Conservation (phyloP, 768 basidiomycete genomes). For the Postia placenta region DNA sequence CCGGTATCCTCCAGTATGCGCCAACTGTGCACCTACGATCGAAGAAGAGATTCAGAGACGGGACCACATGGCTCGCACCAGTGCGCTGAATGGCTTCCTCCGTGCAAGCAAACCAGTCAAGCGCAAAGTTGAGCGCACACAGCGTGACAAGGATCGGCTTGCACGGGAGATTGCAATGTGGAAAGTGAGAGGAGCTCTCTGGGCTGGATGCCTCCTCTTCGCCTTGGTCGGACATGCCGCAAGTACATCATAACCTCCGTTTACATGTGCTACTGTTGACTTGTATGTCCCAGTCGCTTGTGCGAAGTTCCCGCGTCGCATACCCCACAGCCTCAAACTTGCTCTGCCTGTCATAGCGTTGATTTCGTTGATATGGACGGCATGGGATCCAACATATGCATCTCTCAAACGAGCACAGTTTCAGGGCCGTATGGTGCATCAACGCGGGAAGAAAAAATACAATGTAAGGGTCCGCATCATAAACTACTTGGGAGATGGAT, state of each 20-base stretch:
- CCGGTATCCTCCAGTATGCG: slow-evolving; percentile 88
- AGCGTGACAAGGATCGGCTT: slow-evolving; percentile 37
- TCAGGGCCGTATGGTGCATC: slow-evolving; percentile 67
- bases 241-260: slow-evolving; percentile 13
- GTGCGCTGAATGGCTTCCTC: slow-evolving; percentile 68
- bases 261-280: background rate
- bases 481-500: background rate
- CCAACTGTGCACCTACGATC: slow-evolving; percentile 66
- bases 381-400: slow-evolving; percentile 83
- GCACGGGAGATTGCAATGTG: slow-evolving; percentile 53
- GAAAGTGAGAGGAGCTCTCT: slow-evolving; percentile 65
- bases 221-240: slow-evolving; percentile 10
- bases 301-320: slow-evolving; percentile 4
- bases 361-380: slow-evolving; percentile 69
- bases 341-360: slow-evolving; percentile 43
- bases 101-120: slow-evolving; percentile 42
- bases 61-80: slow-evolving; percentile 76
- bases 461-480: slow-evolving; percentile 37
- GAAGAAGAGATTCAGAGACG: slow-evolving; percentile 76
- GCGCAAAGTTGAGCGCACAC: slow-evolving; percentile 18
- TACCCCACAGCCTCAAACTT: slow-evolving; percentile 4
- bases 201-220: slow-evolving; percentile 42
- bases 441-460: slow-evolving; percentile 58
- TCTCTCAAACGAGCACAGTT: slow-evolving; percentile 50
- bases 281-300: slow-evolving; percentile 4